Conservation (phyloP, 495 filamentous ascomycete species). For the Opeltia flavorubescens region DNA sequence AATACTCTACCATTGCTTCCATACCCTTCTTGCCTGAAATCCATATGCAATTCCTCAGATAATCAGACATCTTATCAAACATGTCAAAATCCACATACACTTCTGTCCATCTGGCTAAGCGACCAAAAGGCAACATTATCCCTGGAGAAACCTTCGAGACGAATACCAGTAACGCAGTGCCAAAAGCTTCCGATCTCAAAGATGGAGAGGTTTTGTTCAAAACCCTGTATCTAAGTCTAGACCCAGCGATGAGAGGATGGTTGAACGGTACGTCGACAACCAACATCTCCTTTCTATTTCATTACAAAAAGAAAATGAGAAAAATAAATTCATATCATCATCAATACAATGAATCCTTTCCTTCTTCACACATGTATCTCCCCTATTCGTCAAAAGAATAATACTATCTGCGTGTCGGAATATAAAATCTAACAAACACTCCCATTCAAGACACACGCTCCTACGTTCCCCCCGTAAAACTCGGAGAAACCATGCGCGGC, state of each 20-base stretch:
- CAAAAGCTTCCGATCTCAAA: conserved; percentile 11
- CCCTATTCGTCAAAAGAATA: neutral
- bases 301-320: neutral
- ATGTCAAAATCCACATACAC: neutral
- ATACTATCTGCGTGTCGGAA: neutral
- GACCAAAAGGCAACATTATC: conserved; percentile 3
- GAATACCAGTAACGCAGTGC: neutral
- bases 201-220: conserved; percentile 52
- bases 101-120: conserved; percentile 3
- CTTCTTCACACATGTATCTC: neutral
- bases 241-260: conserved; percentile 75
- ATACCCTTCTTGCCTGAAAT: no score
- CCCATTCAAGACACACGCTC: conserved; percentile 34
- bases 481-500: conserved; percentile 56
- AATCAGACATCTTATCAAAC: conserved; percentile 1
- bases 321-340: neutral
- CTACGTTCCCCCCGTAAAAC: conserved; percentile 51
- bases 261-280: conserved; percentile 24
- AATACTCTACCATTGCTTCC: no score
- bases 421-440: neutral
- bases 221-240: conserved; percentile 56
- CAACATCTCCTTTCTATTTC: neutral
- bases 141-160: conserved; percentile 3
- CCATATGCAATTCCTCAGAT: no score
- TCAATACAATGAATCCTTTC: neutral